Conservation (phyloP, 257 asterid species). For the Solanum megistacrolobum region DNA sequence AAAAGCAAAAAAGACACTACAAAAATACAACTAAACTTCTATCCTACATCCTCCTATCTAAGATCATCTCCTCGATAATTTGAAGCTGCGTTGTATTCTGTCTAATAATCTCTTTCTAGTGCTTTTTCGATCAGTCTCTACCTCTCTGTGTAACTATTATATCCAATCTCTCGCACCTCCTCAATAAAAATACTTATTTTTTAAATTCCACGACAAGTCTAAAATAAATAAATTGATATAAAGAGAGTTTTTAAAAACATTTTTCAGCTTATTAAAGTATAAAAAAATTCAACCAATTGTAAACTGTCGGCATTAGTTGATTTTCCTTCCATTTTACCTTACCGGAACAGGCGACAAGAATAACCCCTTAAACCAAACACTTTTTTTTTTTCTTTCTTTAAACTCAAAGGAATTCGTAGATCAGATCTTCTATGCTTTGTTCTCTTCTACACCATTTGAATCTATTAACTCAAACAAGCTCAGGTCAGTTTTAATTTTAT, state of each 20-base stretch:
- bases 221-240: too few species aligned
- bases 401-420: not conserved
- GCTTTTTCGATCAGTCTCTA: not conserved
- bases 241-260: not conserved
- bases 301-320: not conserved
- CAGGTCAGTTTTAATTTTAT: not conserved
- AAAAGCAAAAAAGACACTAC: not conserved
- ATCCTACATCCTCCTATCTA: not conserved
- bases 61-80: not conserved
- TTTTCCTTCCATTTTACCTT: not conserved
- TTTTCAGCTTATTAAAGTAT: not conserved
- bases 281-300: not conserved
- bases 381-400: not conserved
- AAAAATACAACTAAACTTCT: too few species aligned
- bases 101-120: too few species aligned
- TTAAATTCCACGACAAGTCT: not conserved
- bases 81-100: rapidly evolving
- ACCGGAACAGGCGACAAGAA: not conserved
- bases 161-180: not conserved
- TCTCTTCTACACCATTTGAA: not conserved
- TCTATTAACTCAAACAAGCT: not conserved
- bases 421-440: not conserved
- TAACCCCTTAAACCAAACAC: not conserved
- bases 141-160: not conserved
- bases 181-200: too few species aligned